Evolutionary conservation across 176 grass and related monocot species (phyloP), one percentile per base, ranked within the genome.

Genomic region (Aegilops longissima): DNA sequence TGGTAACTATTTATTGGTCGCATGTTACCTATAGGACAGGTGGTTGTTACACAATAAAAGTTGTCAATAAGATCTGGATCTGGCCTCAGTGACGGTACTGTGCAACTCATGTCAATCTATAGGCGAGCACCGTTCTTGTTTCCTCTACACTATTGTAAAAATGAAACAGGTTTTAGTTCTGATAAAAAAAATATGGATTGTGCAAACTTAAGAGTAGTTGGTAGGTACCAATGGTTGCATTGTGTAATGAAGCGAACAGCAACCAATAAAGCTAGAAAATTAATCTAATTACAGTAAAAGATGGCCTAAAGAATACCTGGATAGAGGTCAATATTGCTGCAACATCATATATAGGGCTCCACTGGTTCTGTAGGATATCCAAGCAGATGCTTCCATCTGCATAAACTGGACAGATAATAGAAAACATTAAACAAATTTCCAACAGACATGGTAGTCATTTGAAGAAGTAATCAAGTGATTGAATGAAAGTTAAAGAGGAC

Each of bases 271-370:
- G 40, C 66, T 52, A 62, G 38, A 4, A 51, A 79, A 35, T 33
- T 18, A 21, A 71, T 67, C 18, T 16, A 68, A 56, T 24, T 2
- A 39, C 5, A 49, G 9, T 21, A 61, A 75, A 30, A 58, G 31
- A 23, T 70, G 65, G 24, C 24, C 13, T 29, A 78, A 30, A 78
- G 51, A 9, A 85, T 90, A 96, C 97, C 92, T 98, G 97, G 75
- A 98, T 88, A 77, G 94, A 98, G 65, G 94, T 98, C 77, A 96
- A 71, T 92, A 98, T 98, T 27, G 97, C 97, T 2, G 97, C 97
- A 85, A 98, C 97, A 90, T 98, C 94, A 87, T 98, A 98, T 84
- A 98, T 98, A 25, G 97, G 97, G 73, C 97, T 98, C 97, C 97
- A 98, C 69, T 98, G 97, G 69, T 96, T 98, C 82, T 98, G 97